Conservation (phyloP, 2,329 filamentous ascomycete genomes). For the Curvularia sp. region DNA sequence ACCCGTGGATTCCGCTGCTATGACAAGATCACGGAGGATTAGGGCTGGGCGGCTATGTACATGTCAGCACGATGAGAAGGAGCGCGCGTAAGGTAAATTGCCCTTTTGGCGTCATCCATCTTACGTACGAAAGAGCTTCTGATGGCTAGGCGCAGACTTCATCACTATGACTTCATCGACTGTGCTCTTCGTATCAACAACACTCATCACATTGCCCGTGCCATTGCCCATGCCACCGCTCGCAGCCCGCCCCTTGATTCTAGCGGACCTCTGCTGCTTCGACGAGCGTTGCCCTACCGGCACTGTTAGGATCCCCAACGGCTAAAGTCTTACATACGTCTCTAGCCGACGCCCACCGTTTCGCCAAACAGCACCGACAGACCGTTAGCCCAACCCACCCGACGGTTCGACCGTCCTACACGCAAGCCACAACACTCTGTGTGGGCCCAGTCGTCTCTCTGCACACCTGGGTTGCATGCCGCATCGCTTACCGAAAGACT, state of each 20-base stretch:
- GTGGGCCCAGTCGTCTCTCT: conserved; percentile 9
- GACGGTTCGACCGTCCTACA: conserved; percentile 13
- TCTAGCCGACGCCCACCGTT: conserved; percentile 20
- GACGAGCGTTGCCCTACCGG: conserved; percentile 7
- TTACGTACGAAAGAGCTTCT: background rate
- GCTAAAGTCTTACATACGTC: conserved; percentile 21
- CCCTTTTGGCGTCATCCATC: background rate
- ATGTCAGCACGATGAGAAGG: background rate
- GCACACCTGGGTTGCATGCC: background rate
- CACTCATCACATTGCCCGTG: background rate
- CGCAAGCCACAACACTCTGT: conserved; percentile 7
- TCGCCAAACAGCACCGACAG: conserved; percentile 17
- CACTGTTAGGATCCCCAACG: background rate
- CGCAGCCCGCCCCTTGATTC: background rate
- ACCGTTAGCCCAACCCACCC: conserved; percentile 14
- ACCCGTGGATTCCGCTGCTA: background rate
- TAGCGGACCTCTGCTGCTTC: conserved; percentile 4
- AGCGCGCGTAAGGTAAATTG: background rate
- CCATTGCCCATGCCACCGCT: background rate
- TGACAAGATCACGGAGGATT: background rate
- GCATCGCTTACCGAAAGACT: conserved; percentile 8
- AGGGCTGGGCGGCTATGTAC: background rate
- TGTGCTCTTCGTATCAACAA: background rate
- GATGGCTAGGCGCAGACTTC: background rate
- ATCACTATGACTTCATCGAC: conserved; percentile 17